A percentile compares a stretch with the other conserved stretches of the same genome.
Conservation (phyloP, 2,329 filamentous ascomycete species). For the Teratosphaeria pseudoeucalypti region DNA sequence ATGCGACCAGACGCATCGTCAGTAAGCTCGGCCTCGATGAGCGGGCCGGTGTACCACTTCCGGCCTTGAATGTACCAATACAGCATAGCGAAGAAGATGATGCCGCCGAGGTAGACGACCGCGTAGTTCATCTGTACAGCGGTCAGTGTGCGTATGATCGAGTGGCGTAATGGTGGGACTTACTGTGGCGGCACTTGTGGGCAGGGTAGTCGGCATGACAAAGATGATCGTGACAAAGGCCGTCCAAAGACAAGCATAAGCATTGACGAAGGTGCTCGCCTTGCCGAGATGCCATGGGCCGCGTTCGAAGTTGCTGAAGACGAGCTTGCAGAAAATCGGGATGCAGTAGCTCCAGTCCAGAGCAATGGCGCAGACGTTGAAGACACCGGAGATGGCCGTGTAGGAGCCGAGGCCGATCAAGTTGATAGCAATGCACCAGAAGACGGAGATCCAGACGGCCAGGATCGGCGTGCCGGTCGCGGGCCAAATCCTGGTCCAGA, state of each 20-base stretch:
- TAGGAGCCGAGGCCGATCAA: slow-evolving; percentile 48
- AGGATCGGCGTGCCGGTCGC: slow-evolving; percentile 42
- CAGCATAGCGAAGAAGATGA: slow-evolving; percentile 32
- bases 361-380: slow-evolving; percentile 46
- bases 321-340: slow-evolving; percentile 44
- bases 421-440: slow-evolving; percentile 48
- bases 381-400: slow-evolving; percentile 43
- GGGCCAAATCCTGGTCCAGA: slow-evolving; percentile 42
- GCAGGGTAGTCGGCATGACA: slow-evolving; percentile 40
- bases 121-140: slow-evolving; percentile 44
- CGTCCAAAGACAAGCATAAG: slow-evolving; percentile 43
- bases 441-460: slow-evolving; percentile 46
- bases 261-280: slow-evolving; percentile 33
- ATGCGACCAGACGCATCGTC: slow-evolving; percentile 9
- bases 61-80: slow-evolving; percentile 40
- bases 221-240: slow-evolving; percentile 46
- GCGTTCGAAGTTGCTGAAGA: slow-evolving; percentile 38
- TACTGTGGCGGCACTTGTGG: slow-evolving; percentile 37
- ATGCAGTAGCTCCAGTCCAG: slow-evolving; percentile 48
- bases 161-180: slow-evolving; percentile 8
- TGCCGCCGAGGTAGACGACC: slow-evolving; percentile 39
- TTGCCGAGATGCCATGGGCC: slow-evolving; percentile 45
- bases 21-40: slow-evolving; percentile 23
- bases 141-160: not conserved
- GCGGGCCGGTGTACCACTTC: slow-evolving; percentile 40